phyloP scores from a whole-genome alignment of 2,329 filamentous ascomycete genomes.

The Stemphylium lycopersici region DNA sequence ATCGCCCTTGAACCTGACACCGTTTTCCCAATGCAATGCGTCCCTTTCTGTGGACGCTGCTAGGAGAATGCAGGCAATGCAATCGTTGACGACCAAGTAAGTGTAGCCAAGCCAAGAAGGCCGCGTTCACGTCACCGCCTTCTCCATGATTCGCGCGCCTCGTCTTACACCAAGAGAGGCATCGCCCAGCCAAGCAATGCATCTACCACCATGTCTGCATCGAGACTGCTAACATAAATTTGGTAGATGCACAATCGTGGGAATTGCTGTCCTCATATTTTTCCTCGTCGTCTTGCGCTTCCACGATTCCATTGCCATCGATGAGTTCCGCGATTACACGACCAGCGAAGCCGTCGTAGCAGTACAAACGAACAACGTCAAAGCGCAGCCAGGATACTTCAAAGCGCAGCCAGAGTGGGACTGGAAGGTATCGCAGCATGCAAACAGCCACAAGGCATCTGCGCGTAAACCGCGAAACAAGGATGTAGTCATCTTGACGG shows the following conservation, averaged over 20 bases:
- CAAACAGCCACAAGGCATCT: constrained; percentile 36
- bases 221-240: constrained; percentile 3
- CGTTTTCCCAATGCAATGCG: too few relatives aligned
- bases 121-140: too few relatives aligned
- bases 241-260: constrained; percentile 29
- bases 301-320: constrained; percentile 33
- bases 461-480: constrained; percentile 40
- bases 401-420: constrained; percentile 42
- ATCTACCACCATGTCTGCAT: too few relatives aligned
- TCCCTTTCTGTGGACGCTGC: too few relatives aligned
- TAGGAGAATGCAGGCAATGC: constrained; percentile 12
- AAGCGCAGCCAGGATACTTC: constrained; percentile 39
- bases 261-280: constrained; percentile 24
- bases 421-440: constrained; percentile 35
- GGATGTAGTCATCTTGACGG: constrained; percentile 49
- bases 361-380: constrained; percentile 27
- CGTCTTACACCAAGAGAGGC: background rate
- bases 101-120: too few relatives aligned
- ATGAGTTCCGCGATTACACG: constrained; percentile 35
- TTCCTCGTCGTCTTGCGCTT: constrained; percentile 33
- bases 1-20: too few relatives aligned
- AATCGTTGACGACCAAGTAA: background rate
- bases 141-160: too few relatives aligned
- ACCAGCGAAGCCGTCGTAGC: constrained; percentile 24
- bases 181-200: background rate